Percentiles rank a stretch among this genome's conserved stretches.
These are phyloP conservation scores for Sugiyamaella xylanicola DNA, from an alignment of 1,139 yeast genomes.

Conservation along the genomic window DNA sequence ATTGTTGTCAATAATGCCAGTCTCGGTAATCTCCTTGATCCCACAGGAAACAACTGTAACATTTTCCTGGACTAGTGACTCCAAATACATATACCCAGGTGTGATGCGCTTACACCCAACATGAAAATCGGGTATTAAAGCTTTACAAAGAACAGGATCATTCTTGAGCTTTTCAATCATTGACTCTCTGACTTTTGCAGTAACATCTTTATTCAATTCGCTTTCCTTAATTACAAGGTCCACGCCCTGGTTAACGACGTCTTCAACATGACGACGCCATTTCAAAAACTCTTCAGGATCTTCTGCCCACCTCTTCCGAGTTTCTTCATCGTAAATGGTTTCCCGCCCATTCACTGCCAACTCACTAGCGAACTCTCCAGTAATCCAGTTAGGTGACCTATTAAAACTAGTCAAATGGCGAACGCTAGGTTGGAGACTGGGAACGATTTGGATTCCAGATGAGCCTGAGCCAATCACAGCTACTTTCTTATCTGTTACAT, in stretches of 20 bases:
- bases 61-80: conserved; percentile 32
- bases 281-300: conserved; percentile 26
- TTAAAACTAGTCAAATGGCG: conserved; percentile 18
- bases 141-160: conserved; percentile 25
- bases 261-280: conserved; percentile 31
- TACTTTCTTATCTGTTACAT: conserved; percentile 32
- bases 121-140: conserved; percentile 27
- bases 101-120: conserved; percentile 30
- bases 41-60: conserved; percentile 29
- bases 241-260: conserved; percentile 22
- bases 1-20: conserved; percentile 29
- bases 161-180: conserved; percentile 26
- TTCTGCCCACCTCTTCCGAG: conserved; percentile 20
- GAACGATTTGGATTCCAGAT: conserved; percentile 36
- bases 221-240: conserved; percentile 23
- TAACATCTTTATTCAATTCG: conserved; percentile 4
- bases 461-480: conserved; percentile 40
- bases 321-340: conserved; percentile 23
- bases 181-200: conserved; percentile 17
- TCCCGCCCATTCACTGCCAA: conserved; percentile 18
- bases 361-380: conserved; percentile 19
- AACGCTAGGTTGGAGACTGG: conserved; percentile 22
- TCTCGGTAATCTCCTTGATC: conserved; percentile 22
- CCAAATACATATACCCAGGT: conserved; percentile 31
- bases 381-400: conserved; percentile 22